Conservation (phyloP, 176 grass and related monocot species). For the Triticum turgidum region DNA sequence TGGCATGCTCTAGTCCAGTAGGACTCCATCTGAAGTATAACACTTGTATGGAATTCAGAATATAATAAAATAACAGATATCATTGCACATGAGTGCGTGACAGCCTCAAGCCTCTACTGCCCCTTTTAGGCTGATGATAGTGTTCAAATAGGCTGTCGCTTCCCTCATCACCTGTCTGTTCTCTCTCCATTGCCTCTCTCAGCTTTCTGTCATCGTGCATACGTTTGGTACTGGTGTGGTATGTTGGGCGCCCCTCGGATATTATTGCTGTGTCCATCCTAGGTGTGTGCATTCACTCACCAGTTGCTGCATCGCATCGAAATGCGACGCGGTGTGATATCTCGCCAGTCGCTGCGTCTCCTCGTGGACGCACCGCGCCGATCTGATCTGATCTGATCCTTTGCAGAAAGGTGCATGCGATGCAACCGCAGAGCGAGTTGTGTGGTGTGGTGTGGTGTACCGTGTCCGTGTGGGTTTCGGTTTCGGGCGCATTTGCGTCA, state of each 20-base stretch:
- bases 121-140: neutral
- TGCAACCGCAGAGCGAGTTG: neutral
- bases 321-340: neutral
- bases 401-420: neutral
- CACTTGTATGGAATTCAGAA: too few species aligned
- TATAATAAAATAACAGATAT: neutral
- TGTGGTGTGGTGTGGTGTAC: neutral
- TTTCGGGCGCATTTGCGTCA: neutral
- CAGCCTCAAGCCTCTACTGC: neutral
- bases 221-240: neutral
- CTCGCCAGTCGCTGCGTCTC: neutral
- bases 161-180: neutral
- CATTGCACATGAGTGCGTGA: neutral
- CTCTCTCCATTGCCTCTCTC: neutral
- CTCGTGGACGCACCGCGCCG: neutral
- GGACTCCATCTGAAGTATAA: too few species aligned
- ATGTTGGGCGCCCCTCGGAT: neutral
- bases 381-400: neutral
- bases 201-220: neutral
- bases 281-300: neutral
- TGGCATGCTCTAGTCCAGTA: too few species aligned
- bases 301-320: neutral
- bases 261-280: neutral
- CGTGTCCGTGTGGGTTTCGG: neutral
- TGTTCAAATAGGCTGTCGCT: constrained; percentile 1